Percentiles rank a stretch among this genome's conserved stretches.
Conservation (phyloP, 1,139 yeast species). For the Yamadazyma jaroonii region DNA sequence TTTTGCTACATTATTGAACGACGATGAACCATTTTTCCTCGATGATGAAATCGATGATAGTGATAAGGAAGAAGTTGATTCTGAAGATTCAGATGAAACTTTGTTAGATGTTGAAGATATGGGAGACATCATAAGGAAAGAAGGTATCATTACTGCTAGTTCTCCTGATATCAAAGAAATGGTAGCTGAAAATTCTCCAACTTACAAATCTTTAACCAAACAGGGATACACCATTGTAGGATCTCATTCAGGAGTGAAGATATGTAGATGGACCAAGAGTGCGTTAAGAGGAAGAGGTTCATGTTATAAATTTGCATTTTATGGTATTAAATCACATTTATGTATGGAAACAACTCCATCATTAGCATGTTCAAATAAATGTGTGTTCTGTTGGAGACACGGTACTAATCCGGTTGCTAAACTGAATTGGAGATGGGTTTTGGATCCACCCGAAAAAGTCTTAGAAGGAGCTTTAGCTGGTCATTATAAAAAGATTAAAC, state of each 20-base stretch:
- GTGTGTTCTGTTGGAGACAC: slow-evolving; percentile 97
- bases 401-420: slow-evolving; percentile 97
- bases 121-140: slow-evolving; percentile 56
- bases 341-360: slow-evolving; percentile 98
- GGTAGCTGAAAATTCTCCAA: slow-evolving; percentile 91
- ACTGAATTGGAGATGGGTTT: slow-evolving; percentile 91
- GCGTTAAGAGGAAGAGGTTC: slow-evolving; percentile 94
- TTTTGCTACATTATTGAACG: slow-evolving; percentile 57
- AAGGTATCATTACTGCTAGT: slow-evolving; percentile 17
- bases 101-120: slow-evolving; percentile 85
- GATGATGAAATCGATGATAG: slow-evolving; percentile 36
- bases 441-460: slow-evolving; percentile 83
- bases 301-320: slow-evolving; percentile 88
- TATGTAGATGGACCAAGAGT: slow-evolving; percentile 95
- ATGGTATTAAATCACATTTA: slow-evolving; percentile 84
- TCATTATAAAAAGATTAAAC: slow-evolving; percentile 88
- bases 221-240: slow-evolving; percentile 95
- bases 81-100: slow-evolving; percentile 39
- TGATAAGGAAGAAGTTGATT: slow-evolving; percentile 34
- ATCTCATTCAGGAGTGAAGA: slow-evolving; percentile 91
- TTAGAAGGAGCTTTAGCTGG: slow-evolving; percentile 84
- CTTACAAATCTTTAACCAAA: slow-evolving; percentile 81
- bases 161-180: slow-evolving; percentile 59
- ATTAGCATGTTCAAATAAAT: slow-evolving; percentile 87
- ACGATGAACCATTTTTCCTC: slow-evolving; percentile 61